Conservation (phyloP, 1,284 basidiomycete genomes). For the Trichosporon sp. region DNA sequence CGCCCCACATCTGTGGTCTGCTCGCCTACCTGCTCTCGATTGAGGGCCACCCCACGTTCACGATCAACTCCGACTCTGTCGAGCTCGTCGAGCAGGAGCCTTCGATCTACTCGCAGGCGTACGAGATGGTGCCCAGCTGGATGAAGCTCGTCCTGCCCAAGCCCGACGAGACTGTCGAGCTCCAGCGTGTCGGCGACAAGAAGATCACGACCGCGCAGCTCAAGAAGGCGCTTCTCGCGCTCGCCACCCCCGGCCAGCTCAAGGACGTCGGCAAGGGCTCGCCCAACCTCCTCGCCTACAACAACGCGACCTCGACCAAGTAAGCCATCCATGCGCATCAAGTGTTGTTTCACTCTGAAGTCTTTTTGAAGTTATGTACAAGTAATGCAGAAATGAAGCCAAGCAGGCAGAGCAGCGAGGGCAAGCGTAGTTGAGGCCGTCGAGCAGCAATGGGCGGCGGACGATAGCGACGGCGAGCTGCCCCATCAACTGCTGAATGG, state of each 20-base stretch:
- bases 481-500: background rate
- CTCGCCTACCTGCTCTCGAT: slow-evolving; percentile 79
- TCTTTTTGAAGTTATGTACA: slow-evolving; percentile 4
- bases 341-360: slow-evolving; percentile 3
- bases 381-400: slow-evolving; percentile 3
- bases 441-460: background rate
- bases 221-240: slow-evolving; percentile 65
- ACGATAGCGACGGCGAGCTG: background rate
- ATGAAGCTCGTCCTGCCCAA: slow-evolving; percentile 41
- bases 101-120: slow-evolving; percentile 52
- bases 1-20: slow-evolving; percentile 61
- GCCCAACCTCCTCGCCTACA: slow-evolving; percentile 71
- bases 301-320: slow-evolving; percentile 62
- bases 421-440: background rate
- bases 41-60: slow-evolving; percentile 62
- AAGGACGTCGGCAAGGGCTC: slow-evolving; percentile 52
- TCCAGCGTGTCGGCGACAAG: slow-evolving; percentile 31
- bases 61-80: slow-evolving; percentile 27
- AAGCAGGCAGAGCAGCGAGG: background rate
- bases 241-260: slow-evolving; percentile 60
- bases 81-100: slow-evolving; percentile 47
- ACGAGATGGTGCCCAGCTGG: slow-evolving; percentile 43
- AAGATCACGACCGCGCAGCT: slow-evolving; percentile 62
- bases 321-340: background rate
- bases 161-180: slow-evolving; percentile 34